phyloP scores from a whole-genome alignment of 129 eudicot species.

The Dittrichia graveolens region DNA sequence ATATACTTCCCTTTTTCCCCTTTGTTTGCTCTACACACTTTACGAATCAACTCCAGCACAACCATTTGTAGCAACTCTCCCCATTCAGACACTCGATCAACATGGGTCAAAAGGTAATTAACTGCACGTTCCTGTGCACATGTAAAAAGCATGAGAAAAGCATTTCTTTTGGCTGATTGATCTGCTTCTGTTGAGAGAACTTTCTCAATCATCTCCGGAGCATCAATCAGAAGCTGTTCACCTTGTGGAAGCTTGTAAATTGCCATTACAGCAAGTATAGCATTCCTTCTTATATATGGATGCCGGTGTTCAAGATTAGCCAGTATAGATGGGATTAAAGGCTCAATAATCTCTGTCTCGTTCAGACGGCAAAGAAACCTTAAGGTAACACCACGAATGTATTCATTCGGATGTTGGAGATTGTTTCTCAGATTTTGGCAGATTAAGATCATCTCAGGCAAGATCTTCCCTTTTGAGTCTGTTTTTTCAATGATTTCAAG shows the following conservation, averaged over 20 bases:
- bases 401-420: constrained; percentile 93
- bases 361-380: constrained; percentile 89
- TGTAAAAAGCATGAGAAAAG: constrained; percentile 93
- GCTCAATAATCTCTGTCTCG: constrained; percentile 89
- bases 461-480: constrained; percentile 68
- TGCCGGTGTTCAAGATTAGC: constrained; percentile 88
- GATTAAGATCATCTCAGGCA: constrained; percentile 95
- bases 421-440: constrained; percentile 91
- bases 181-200: constrained; percentile 82
- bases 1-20: constrained; percentile 90
- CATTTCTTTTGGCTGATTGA: constrained; percentile 90
- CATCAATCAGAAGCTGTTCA: constrained; percentile 90
- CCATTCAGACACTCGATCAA: constrained; percentile 86
- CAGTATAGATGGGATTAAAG: constrained; percentile 83
- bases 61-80: constrained; percentile 94
- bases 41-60: constrained; percentile 87
- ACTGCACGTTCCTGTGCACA: constrained; percentile 94
- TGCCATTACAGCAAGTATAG: constrained; percentile 93
- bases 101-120: constrained; percentile 78
- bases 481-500: constrained; percentile 91
- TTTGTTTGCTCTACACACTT: constrained; percentile 89
- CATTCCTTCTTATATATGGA: constrained; percentile 87
- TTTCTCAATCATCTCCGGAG: constrained; percentile 92
- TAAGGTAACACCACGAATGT: constrained; percentile 88
- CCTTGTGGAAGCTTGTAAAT: constrained; percentile 97